Evolutionary conservation across 129 eudicot genomes (phyloP), one percentile per base, ranked within the genome.

Genomic region (Centrapalus pauciflorus): DNA sequence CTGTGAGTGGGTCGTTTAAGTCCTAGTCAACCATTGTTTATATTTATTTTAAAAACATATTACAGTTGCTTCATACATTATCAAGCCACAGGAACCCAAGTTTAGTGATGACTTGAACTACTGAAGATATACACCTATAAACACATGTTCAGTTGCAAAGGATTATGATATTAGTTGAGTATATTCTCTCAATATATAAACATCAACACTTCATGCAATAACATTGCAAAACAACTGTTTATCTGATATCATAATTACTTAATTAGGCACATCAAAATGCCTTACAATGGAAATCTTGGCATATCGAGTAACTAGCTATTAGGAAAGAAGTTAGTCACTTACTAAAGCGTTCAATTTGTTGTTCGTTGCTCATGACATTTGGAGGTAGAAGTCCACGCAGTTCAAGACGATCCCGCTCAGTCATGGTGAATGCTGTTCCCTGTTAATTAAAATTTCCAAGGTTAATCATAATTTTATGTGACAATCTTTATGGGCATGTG

Each of bases 301-400:
- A 48, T 64, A 32, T 50, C 49, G 20, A 13, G 30, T 51, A 33
- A 33, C n/a, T 62, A 63, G 45, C n/a, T 51, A 9, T 24, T 58
- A n/a, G 0, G 45, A 12, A 38, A 55, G 48, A 28, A 41, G 21
- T 27, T 10, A 67, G 65, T 71, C 54, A 77, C 87, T 85, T 81
- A 88, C 98, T 93, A 65, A 93, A 93, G 7, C 96, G 92, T 9
- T 85, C 92, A 77, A 85, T 85, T 78, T 93, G 98, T 57, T 93
- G 98, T 64, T 93, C 92, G 32, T 86, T 70, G 64, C 85, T 77
- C 95, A 88, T 88, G 76, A 88, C 96, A 84, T 84, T 93, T 52
- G 98, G 95, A 69, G 98, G 98, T 68, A 93, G 78, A 64, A 93
- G 88, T 32, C 98, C 98, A 35, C 96, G 98, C 55, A 93, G 84